Evolutionary conservation across 805 yeast species (phyloP), one percentile per base, ranked within the genome.

Genomic region (Nakazawaea molendinolei): DNA sequence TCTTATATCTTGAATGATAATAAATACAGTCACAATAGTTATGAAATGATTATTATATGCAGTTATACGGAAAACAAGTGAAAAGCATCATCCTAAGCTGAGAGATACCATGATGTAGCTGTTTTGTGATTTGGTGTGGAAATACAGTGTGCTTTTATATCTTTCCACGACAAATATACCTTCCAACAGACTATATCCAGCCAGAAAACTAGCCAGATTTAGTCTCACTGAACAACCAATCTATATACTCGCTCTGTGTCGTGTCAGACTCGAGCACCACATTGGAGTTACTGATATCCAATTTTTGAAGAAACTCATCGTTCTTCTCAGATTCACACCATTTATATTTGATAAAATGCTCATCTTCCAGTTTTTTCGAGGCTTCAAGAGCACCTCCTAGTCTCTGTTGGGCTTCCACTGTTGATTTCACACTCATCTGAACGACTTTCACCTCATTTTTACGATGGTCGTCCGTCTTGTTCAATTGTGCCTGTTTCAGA

Each of bases 391-490:
- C 86, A n/a, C 82, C 82, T 12, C 85, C 78, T 40, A 77, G 63
- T 50, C 83, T 67, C 10, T 67, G 68, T 34, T 77, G 77, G 3
- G 73, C 68, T 44, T 72, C 79, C 21, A 69, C 63, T 1, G 74
- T 56, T 17, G 77, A 65, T 49, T 79, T 81, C 4, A 82, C 90
- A 12, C 83, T 69, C 86, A 82, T 77, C 34, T 85, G 87, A 20
- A 83, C 81, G 16, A 83, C 79, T 39, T 78, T 77, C 2, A 76
- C 69, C 39, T 67, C 60, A 14, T 51, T 53, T 36, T 56, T 64
- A 22, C 27, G 46, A 4, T 13, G 12, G 22, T 35, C n/a, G 53
- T 42, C 5, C 20, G 25, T 28, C 23, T 18, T 18, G 38, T 8
- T 33, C 20, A 24, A 16, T 14, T 18, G 29, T 21, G 13, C 43